Evolutionary conservation across 345 rosid genomes (phyloP), one percentile per base, ranked within the genome.

Genomic region (Abelmoschus esculentus): DNA sequence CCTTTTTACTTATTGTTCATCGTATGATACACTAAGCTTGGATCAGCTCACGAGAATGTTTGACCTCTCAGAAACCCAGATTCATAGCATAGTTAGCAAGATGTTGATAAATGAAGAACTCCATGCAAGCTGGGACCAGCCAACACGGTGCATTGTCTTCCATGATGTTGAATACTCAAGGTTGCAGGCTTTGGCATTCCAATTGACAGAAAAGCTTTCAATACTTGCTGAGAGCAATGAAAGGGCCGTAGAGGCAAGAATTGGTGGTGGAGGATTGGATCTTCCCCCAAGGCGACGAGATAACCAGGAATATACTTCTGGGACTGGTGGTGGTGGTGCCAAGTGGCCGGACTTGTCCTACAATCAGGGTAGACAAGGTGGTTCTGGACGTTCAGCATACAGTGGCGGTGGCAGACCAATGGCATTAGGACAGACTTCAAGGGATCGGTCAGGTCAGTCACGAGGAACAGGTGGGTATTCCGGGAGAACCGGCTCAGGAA

Each of bases 91-190:
- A 6, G 89, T 86, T 28, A 93, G 96, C 85, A 90, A 86, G 85
- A 86, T 90, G 97, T 87, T 90, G 93, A 86, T 90, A 74, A 86
- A 78, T 15, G 89, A 88, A 68, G 93, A 88, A 76, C 85, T 88
- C 31, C 82, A 76, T 15, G 93, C 93, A 29, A 88, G 89, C 63
- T 93, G 97, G 98, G 98, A 93, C 78, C 97, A 93, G 78, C 93
- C 97, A 36, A 87, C 92, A 17, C 75, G 53, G 3, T 89, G 96
- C 66, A 66, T 90, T 9, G 65, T 89, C 77, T 87, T 93, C 91
- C 93, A 84, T 18, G 86, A 86, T 38, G 85, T 87, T 19, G 85
- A 85, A 78, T 85, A 84, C 70, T 75, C 86, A n/a, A 90, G 88
- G 84, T 32, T 90, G 71, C 98, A 93, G 77, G 76, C 84, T 50